Conservation (phyloP, 1,284 basidiomycete genomes). For the Trichosporon sp. region DNA sequence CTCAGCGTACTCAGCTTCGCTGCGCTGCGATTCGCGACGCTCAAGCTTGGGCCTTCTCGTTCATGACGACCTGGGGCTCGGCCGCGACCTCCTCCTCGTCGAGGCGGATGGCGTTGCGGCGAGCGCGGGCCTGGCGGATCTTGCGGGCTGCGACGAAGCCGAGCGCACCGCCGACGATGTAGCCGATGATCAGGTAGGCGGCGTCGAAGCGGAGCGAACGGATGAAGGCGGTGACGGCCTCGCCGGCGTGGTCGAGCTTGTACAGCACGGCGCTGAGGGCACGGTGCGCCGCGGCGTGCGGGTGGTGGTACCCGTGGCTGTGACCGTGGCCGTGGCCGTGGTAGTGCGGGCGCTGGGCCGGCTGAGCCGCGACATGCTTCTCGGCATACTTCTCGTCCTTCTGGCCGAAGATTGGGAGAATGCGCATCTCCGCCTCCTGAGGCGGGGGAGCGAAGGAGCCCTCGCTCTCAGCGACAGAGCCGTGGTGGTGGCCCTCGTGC, state of each 20-base stretch:
- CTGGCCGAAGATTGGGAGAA: constrained; percentile 23
- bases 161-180: constrained; percentile 5
- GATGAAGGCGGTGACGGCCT: constrained; percentile 1
- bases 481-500: constrained; percentile 8
- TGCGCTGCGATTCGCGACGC: no score
- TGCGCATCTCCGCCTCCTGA: constrained; percentile 17
- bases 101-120: not conserved
- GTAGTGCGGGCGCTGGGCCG: not conserved
- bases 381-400: constrained; percentile 17
- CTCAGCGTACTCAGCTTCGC: no score
- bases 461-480: constrained; percentile 14
- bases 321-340: not conserved
- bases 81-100: constrained; percentile 6
- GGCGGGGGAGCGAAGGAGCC: constrained; percentile 20
- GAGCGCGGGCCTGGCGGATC: constrained; percentile 6
- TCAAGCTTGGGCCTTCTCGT: not conserved
- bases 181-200: constrained; percentile 13
- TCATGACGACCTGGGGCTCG: not conserved
- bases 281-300: not conserved
- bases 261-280: not conserved
- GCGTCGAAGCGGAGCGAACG: constrained; percentile 9
- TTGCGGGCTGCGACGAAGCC: constrained; percentile 13
- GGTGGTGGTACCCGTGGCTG: not conserved
- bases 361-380: constrained; percentile 1
- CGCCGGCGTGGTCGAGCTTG: not conserved